Base-by-base conservation (phyloP, 192 early-diverging fungal genomes). In the Mortierella alpina region DNA sequence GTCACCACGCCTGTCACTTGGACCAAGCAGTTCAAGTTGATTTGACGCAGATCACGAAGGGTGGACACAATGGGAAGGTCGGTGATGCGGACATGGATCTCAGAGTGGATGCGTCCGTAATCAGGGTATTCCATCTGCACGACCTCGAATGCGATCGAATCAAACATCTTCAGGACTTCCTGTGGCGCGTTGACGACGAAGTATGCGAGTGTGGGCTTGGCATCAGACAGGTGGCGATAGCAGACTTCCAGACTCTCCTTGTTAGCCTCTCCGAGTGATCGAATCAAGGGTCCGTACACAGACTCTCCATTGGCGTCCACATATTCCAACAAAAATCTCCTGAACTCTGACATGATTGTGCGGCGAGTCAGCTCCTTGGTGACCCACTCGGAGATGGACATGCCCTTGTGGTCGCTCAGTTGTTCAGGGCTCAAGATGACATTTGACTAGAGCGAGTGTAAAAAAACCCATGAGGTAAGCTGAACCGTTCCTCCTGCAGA, bases 41-140 rank as follows among this genome's bases (percentile, higher is more conserved):
- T 81, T 86, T 98, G 96, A 66, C 97, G 89, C 72, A 99, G 87
- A 42, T 97, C 96, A 60, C 98, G 91, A 22, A 99, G 86, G 42
- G 92, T 93, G 68, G 93, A 91, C 46, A 89, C 85, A n/a, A 91
- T 89, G 0, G 96, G 96, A 56, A 98, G 82, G 62, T 96, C 94
- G 13, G 95, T 88, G 51, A 99, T 95, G 48, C 98, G 92, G 64
- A 99, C 95, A 84, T 97, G 95, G 57, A 98, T 95, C 64, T 97
- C 96, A n/a, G 88, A 76, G 48, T 94, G 91, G 85, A 99, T 96
- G 49, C 91, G 84, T 53, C 94, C 94, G 73, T 99, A 99, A 59
- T 95, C 91, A 15, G 94, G 93, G 84, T 94, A 98, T 63, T 95
- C 93, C 51, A 93, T 85, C 59, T 95, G 84, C 2, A 95, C 94